These are phyloP conservation scores for Entophlyctis helioformis DNA, from an alignment of 192 early-diverging fungal species.

Conservation along the genomic window DNA sequence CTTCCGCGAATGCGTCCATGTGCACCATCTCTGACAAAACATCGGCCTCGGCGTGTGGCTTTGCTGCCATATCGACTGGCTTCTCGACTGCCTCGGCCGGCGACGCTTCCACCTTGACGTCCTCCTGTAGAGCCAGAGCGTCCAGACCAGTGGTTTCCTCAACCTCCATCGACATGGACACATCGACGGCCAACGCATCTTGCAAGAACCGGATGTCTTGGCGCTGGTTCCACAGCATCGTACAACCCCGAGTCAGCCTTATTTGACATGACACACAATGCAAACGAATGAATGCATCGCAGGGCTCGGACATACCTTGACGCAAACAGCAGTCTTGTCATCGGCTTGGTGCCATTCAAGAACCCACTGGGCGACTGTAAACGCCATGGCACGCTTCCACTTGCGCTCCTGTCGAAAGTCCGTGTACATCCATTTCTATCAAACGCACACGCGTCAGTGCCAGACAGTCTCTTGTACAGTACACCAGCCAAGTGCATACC, in stretches of 20 bases:
- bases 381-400: slow-evolving; percentile 71
- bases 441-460: neutral
- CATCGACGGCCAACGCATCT: too few relatives aligned
- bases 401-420: slow-evolving; percentile 73
- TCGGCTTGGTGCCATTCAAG: slow-evolving; percentile 62
- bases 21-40: too few relatives aligned
- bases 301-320: slow-evolving; percentile 38
- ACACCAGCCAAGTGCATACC: slow-evolving; percentile 24
- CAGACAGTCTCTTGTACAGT: slow-evolving; percentile 1
- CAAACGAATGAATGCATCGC: neutral
- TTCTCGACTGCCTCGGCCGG: too few relatives aligned
- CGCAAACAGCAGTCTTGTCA: slow-evolving; percentile 57
- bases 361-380: slow-evolving; percentile 44
- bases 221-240: slow-evolving; percentile 3
- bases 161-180: too few relatives aligned
- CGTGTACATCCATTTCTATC: slow-evolving; percentile 60
- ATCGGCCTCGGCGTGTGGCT: too few relatives aligned
- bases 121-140: too few relatives aligned
- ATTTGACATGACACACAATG: neutral
- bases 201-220: too few relatives aligned
- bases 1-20: too few relatives aligned
- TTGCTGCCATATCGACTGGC: too few relatives aligned
- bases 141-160: too few relatives aligned
- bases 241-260: neutral
- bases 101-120: too few relatives aligned